Evolutionary conservation across 257 asterid species (phyloP), one percentile per base, ranked within the genome.

Genomic region (Ehretia macrophylla): DNA sequence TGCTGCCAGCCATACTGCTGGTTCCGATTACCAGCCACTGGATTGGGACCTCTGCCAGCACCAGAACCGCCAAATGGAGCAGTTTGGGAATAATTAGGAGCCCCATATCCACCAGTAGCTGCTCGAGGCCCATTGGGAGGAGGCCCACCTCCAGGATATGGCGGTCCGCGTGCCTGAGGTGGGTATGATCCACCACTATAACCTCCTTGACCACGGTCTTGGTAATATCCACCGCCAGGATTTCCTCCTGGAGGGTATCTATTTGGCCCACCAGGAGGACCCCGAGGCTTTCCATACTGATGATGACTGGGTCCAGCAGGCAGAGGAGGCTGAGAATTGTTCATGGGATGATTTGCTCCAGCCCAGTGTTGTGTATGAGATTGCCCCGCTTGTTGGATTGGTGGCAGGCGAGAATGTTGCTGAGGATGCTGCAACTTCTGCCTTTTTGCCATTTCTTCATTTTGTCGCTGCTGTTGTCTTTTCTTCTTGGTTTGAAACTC

Each of bases 401-500:
- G 99, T 50, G 95, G 95, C 71, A 86, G 66, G 49, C 89, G 95
- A 49, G 94, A 58, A 51, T 90, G 96, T 60, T 78, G 94, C 32
- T 83, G 98, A 16, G 95, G 88, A 51, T 88, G 87, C 72, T 70
- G 93, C 63, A 75, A 14, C 76, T 92, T 88, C 68, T 83, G 95
- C 60, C 96, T 73, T 70, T 86, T 92, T 19, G 99, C 89, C n/a
- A 68, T 56, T 80, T 92, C 93, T 69, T 92, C 97, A 8, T 82
- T 86, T 70, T 85, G 95, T n/a, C 95, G 71, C 50, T 92, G 72
- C 50, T 92, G 93, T 80, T 84, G 99, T 67, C 97, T 73, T 71
- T 83, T 92, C 69, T 81, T 92, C 96, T 88, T 92, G 13, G 95
- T 92, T 78, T 88, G 97, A 84, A 86, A 92, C 84, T 92, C 99